Evolutionary conservation across 139 green algal genomes (phyloP), one percentile per base, ranked within the genome.

Genomic region (Asterochloris erici): DNA sequence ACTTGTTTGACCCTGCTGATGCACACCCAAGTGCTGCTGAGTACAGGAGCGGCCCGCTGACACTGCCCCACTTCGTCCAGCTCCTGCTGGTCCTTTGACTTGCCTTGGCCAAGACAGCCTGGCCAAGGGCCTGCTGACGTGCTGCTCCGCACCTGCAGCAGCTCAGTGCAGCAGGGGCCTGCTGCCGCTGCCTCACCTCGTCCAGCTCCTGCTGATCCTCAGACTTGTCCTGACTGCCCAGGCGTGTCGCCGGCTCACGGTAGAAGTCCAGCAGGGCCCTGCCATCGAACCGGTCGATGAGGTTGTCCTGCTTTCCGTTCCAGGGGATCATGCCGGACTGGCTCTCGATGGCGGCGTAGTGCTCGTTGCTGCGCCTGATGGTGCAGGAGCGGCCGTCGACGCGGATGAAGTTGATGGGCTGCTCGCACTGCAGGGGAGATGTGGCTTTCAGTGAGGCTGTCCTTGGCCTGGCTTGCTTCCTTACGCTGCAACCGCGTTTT

Each of bases 261-360:
- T 95, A 95, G 19, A 94, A 92, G 79, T 96, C 93, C 79, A 96
- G 84, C 84, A 96, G 84, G 0, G 91, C 85, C 16, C 93, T 87
- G 14, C 89, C 92, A 68, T 96, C 93, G 81, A 95, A 96, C 4
- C 90, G 86, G 79, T 95, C 93, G 16, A 96, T 96, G 73, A 94
- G 77, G 17, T 89, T 92, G 24, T 91, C 92, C 17, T 82, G 74
- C 9, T 92, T 28, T 4, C 87, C 91, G 13, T 90, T 90, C 92
- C 92, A 95, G 0, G 91, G 85, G 68, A 96, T 90, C 79, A 96
- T 86, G 24, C 90, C 90, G 62, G 91, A 85, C 11, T 82, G 80
- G 19, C 68, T 85, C 80, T 95, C 87, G 12, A 90, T 85, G 15
- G 87, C 86, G 0, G 86, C 60, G 54, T 91, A 89, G 23, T 89